Base-by-base conservation (phyloP, 129 eudicot genomes). In the Chrysanthemum seticuspe region DNA sequence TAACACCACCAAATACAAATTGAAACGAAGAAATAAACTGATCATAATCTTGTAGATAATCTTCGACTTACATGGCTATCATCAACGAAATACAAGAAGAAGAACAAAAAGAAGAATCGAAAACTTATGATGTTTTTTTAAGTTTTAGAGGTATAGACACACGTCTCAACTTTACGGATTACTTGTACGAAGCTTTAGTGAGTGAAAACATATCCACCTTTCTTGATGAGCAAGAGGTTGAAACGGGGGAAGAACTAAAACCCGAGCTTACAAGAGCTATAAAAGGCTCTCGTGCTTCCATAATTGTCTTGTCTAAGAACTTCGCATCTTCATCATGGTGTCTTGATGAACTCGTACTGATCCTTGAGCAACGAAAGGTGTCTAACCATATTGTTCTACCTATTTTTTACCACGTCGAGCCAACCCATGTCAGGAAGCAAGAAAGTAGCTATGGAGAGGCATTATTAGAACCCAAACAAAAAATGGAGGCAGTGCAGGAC, bases 141-240 rank as follows among this genome's bases (percentile, higher is more conserved):
- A 68, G 60, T 52, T 68, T 68, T 44, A 49, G 71, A 18, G 71
- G 71, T 13, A 29, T 6, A 14, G 69, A 64, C 51, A 64, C 71
- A 4, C 71, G 71, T 10, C 19, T 14, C 23, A 64, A 9, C 14
- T 64, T 64, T 44, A 66, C 11, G 0, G 56, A 66, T 29, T 4
- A 66, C 25, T n/a, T 66, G 6, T 66, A 66, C 14, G 6, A 18
- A 8, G 71, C 71, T 48, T 29, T 62, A 0, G 13, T 62, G 3
- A 13, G 3, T 13, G 49, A 29, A 62, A 29, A 62, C 67, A 62
- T 62, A 7, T 0, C 19, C 13, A 62, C 67, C 8, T 62, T 62
- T 62, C 67, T 66, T 45, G 71, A 66, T 15, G 53, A 66, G 54
- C n/a, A 66, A 40, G 71, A 66, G 53, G 67, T 62, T 29, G 65